phyloP scores from a whole-genome alignment of 805 yeast species.

The Ogataea kodamae region DNA sequence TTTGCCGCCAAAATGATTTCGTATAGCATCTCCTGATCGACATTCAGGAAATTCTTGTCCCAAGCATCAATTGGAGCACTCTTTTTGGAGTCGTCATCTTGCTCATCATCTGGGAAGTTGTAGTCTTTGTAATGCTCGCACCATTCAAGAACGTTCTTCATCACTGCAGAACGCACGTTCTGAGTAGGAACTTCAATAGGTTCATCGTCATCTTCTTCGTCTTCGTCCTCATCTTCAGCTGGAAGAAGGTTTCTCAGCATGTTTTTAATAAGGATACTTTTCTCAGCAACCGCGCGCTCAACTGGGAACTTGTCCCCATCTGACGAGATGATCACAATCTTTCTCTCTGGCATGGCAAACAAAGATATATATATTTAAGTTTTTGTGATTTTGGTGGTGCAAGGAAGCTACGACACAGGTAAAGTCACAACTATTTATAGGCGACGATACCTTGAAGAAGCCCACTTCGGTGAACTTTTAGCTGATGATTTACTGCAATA shows the following conservation, averaged over 20 bases:
- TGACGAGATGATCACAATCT: conserved; percentile 55
- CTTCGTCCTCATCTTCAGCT: conserved; percentile 37
- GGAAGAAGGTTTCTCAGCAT: conserved; percentile 67
- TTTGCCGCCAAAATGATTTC: conserved; percentile 81
- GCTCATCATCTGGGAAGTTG: conserved; percentile 68
- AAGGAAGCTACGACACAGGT: conserved; percentile 4
- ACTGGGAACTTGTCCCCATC: conserved; percentile 80
- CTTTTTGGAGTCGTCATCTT: conserved; percentile 79
- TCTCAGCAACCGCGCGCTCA: conserved; percentile 78
- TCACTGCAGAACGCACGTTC: conserved; percentile 80
- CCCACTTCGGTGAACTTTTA: no score
- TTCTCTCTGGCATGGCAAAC: conserved; percentile 22
- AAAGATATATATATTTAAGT: conserved; percentile 7
- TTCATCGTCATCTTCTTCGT: conserved; percentile 55
- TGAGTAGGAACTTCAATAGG: conserved; percentile 85
- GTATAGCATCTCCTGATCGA: conserved; percentile 86
- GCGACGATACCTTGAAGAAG: conserved; percentile 1
- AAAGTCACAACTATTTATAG: no score
- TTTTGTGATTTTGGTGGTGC: conserved; percentile 3
- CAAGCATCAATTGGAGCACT: conserved; percentile 92
- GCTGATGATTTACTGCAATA: no score
- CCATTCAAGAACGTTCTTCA: conserved; percentile 92
- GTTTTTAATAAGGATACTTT: conserved; percentile 80
- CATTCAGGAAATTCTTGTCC: conserved; percentile 92
- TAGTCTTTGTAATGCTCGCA: conserved; percentile 90